Conservation (phyloP, 116 monocot genomes). For the Phalaenopsis hybrid region DNA sequence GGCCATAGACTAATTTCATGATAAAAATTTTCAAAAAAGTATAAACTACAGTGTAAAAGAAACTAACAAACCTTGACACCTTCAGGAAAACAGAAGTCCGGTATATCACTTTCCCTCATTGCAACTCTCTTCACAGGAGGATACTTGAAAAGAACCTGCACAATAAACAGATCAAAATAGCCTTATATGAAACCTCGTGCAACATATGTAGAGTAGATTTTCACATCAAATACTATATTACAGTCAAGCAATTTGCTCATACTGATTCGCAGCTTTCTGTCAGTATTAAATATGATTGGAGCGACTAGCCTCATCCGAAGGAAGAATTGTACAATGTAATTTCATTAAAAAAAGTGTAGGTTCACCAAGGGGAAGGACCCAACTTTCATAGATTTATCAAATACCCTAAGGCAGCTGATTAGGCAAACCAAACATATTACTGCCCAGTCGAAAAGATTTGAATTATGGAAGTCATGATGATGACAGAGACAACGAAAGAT, state of each 20-base stretch:
- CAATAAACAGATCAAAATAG: background rate
- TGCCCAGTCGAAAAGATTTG: too few relatives aligned
- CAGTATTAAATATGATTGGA: background rate
- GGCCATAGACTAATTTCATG: background rate
- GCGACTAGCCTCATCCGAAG: background rate
- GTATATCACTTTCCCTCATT: conserved; percentile 75
- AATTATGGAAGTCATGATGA: too few relatives aligned
- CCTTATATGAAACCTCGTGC: too few relatives aligned
- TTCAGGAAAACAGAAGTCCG: conserved; percentile 89
- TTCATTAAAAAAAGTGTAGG: background rate
- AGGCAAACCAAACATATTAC: background rate
- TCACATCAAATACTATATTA: background rate
- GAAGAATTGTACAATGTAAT: background rate
- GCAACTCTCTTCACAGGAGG: conserved; percentile 75
- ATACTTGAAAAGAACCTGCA: conserved; percentile 86
- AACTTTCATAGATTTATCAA: background rate
- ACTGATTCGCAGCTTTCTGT: background rate
- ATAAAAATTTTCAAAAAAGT: background rate
- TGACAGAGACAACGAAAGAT: too few relatives aligned
- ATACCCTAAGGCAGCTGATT: background rate
- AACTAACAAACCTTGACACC: conserved; percentile 74
- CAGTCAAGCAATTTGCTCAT: background rate
- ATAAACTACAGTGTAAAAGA: conserved; percentile 1
- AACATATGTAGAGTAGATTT: background rate
- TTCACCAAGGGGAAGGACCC: background rate